Evolutionary conservation across 2,329 filamentous ascomycete species (phyloP).

Genomic region (Dissoconium aciculare): DNA sequence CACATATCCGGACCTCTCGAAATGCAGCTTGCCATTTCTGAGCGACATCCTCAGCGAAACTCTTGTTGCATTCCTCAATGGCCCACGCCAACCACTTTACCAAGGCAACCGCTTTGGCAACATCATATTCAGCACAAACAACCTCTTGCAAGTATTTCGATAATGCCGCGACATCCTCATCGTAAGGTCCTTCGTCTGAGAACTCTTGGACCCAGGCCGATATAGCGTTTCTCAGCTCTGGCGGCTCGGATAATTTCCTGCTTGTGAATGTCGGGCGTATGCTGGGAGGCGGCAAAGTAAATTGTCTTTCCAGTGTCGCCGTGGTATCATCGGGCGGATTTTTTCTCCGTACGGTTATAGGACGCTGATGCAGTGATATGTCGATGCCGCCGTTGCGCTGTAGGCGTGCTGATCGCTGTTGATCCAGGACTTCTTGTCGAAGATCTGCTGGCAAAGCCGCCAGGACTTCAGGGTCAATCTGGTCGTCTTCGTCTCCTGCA

Average conservation of each 20-base stretch:
- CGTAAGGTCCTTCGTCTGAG: slow-evolving; percentile 57
- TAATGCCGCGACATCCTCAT: slow-evolving; percentile 61
- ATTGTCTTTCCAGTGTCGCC: slow-evolving; percentile 24
- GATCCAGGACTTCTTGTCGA: slow-evolving; percentile 59
- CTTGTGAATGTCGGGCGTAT: slow-evolving; percentile 48
- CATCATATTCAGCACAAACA: slow-evolving; percentile 58
- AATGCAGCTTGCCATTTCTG: slow-evolving; percentile 27
- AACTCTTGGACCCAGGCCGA: slow-evolving; percentile 64
- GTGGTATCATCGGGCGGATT: slow-evolving; percentile 9
- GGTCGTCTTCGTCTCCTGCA: slow-evolving; percentile 28
- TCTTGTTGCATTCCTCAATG: slow-evolving; percentile 16
- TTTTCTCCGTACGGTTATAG: slow-evolving; percentile 10
- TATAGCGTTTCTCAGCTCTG: slow-evolving; percentile 60
- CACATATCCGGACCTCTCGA: slow-evolving; percentile 25
- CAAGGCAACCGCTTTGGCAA: slow-evolving; percentile 57
- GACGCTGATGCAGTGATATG: slow-evolving; percentile 19
- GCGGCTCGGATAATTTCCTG: slow-evolving; percentile 37
- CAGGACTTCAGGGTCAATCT: slow-evolving; percentile 58
- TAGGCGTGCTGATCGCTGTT: slow-evolving; percentile 49
- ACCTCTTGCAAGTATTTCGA: slow-evolving; percentile 58
- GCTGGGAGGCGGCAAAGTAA: slow-evolving; percentile 36
- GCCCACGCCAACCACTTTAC: slow-evolving; percentile 47
- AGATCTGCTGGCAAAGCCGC: slow-evolving; percentile 71
- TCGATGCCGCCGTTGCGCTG: slow-evolving; percentile 34
- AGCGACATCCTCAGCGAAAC: slow-evolving; percentile 16